Base-by-base conservation (phyloP, 176 grass and related monocot genomes). In the Oryza coarctata region DNA sequence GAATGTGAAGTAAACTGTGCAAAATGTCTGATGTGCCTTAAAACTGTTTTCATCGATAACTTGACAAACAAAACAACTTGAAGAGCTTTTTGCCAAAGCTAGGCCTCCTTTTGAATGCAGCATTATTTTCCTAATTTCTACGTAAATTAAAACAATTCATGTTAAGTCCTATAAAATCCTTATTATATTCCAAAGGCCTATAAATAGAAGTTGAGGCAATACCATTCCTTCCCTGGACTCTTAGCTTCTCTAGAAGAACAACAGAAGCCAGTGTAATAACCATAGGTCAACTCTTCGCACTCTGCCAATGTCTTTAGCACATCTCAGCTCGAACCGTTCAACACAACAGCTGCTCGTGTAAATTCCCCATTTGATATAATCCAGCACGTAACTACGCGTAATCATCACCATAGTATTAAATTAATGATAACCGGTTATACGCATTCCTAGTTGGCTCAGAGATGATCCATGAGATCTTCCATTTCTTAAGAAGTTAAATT, bases 271-370 rank as follows among this genome's bases (percentile, higher is more conserved):
- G 29, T 52, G 5, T 20, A 26, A 13, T 28, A 17, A 20, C 31
- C 47, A 39, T 55, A 27, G 6, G 79, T 62, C 79, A 82, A 73
- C 68, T 61, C 18, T 5, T 0, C 9, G 9, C 49, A 14, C 49
- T 22, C 49, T 22, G 5, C 18, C 55, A 58, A 58, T 23, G 10
- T 30, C 18, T 62, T 58, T 35, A n/a, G 10, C 9, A 32, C 79
- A 82, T 22, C 20, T 63, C 69, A 45, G 52, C 55, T 63, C 27
- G 68, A 82, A 82, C 35, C n/a, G 25, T 74, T 89, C 45, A 82
- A 77, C 10, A 71, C 39, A 12, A 44, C 41, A 44, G 41, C 41
- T 44, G 15, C 15, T 67, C 1, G 17, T 5, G 32, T 31, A 78
- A 65, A 31, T 45, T 3, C 29, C 17, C 17, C 6, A 5, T 65